These are phyloP conservation scores for Entonaema liquescens DNA, from an alignment of 495 filamentous ascomycete genomes.

Conservation along the genomic window DNA sequence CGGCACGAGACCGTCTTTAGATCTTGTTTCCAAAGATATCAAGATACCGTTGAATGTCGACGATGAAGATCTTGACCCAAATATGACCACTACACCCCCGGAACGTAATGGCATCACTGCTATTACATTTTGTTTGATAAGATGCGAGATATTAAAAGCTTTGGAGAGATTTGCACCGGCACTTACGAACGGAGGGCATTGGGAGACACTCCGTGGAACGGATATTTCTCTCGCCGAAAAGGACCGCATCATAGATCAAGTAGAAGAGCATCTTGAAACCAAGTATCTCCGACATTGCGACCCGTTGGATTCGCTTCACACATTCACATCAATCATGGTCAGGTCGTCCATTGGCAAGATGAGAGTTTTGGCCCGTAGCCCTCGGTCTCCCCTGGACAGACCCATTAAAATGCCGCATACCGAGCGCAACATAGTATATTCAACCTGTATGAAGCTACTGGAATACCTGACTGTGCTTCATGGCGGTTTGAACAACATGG, in stretches of 20 bases:
- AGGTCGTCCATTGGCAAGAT: slow-evolving; percentile 47
- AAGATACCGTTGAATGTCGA: slow-evolving; percentile 52
- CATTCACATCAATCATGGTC: slow-evolving; percentile 53
- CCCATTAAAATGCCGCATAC: slow-evolving; percentile 19
- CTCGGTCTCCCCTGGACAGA: slow-evolving; percentile 41
- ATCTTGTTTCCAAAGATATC: slow-evolving; percentile 18
- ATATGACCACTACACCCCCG: slow-evolving; percentile 38
- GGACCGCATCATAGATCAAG: slow-evolving; percentile 16
- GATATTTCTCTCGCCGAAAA: slow-evolving; percentile 52
- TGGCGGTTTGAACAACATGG: slow-evolving; percentile 29
- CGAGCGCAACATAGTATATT: slow-evolving; percentile 44
- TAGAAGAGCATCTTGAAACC: slow-evolving; percentile 24
- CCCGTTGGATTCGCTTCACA: slow-evolving; percentile 30
- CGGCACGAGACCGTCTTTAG: slow-evolving; percentile 66
- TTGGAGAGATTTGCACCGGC: neutral
- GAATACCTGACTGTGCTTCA: slow-evolving; percentile 42
- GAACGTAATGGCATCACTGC: slow-evolving; percentile 35
- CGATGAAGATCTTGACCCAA: slow-evolving; percentile 49
- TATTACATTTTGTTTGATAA: slow-evolving; percentile 22
- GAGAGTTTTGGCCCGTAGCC: slow-evolving; percentile 45
- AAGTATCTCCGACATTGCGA: slow-evolving; percentile 33
- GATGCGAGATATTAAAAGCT: slow-evolving; percentile 38
- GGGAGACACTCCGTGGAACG: slow-evolving; percentile 48
- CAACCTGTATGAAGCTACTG: slow-evolving; percentile 40
- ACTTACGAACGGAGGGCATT: slow-evolving; percentile 33